Evolutionary conservation across 2,329 filamentous ascomycete genomes (phyloP).

Genomic region (Fusarium armeniacum): DNA sequence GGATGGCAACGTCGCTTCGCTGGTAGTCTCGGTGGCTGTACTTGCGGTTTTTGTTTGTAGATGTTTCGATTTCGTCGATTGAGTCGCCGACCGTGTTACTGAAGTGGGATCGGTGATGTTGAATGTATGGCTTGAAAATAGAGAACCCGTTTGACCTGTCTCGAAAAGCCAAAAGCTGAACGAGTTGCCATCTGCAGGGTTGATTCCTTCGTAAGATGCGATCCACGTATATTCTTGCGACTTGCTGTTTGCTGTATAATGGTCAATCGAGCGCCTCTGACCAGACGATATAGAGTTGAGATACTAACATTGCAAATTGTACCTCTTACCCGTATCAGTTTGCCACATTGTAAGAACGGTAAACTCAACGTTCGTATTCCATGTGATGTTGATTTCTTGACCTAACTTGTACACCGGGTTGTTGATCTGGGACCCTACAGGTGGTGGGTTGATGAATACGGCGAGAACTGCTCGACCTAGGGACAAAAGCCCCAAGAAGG

Average conservation of each 20-base stretch:
- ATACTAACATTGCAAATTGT: not conserved
- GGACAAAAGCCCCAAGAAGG: too few relatives aligned
- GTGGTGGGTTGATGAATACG: too few relatives aligned
- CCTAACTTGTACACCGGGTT: too few relatives aligned
- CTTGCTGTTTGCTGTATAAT: constrained; percentile 6
- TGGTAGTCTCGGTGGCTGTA: not conserved
- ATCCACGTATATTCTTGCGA: constrained; percentile 18
- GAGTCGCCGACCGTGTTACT: not conserved
- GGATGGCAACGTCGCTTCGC: accelerated
- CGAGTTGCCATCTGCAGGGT: not conserved
- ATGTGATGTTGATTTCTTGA: too few relatives aligned
- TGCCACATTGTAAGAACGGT: too few relatives aligned
- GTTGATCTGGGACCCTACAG: too few relatives aligned
- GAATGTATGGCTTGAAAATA: constrained; percentile 13
- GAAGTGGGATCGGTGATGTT: constrained; percentile 20
- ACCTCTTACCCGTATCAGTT: not conserved
- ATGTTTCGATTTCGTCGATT: not conserved
- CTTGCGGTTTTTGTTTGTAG: not conserved
- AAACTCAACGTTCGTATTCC: too few relatives aligned
- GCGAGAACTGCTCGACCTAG: too few relatives aligned
- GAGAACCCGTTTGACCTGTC: not conserved
- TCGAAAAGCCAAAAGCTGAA: constrained; percentile 23
- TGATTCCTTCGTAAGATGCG: constrained; percentile 16
- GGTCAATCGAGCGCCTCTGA: not conserved
- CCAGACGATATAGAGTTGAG: accelerated